Base-by-base conservation (phyloP, 106 monocot species). In the Platanthera guangdongensis region DNA sequence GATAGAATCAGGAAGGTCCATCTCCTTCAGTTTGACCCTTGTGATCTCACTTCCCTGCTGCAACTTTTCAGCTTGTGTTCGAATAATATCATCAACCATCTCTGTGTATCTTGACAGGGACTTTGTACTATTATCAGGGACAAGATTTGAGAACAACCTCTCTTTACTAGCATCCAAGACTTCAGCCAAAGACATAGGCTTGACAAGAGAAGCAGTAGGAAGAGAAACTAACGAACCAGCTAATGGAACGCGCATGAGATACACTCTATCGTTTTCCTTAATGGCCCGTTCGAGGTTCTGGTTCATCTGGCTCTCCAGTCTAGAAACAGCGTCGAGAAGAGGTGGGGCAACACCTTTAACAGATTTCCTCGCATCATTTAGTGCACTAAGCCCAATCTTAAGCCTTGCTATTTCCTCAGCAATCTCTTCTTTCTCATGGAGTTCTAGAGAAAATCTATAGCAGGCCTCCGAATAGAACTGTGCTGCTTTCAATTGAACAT, bases 191-290 rank as follows among this genome's bases (percentile, higher is more conserved):
- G 82, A 60, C 48, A 76, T 59, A 9, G 91, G 75, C 67, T 92
- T 90, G 8, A 89, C 94, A 32, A 95, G 91, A 46, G 91, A 87
- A 50, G 87, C 94, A 75, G 87, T 82, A 51, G 89, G 89, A 14
- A 94, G 78, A 51, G 84, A 30, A 13, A 80, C 57, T 39, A 94
- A 68, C 18, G 93, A 82, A 82, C 79, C 71, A 12, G 80, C 52
- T 22, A 82, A 62, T 45, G 90, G 88, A 22, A 93, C 72, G 18
- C 93, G 80, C 87, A 88, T 88, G 32, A 93, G 84, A 81, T 93
- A 93, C 21, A 93, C 90, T 25, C 86, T 79, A 46, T 93, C 88
- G 75, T 93, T 93, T 80, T 93, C 93, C 83, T 88, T 93, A 19
- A 84, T 49, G 39, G 93, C 90, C 47, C 78, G 88, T 74, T 93